Percentiles rank a stretch among this genome's conserved stretches.
Conservation (phyloP, 176 grass and related monocot species). For the Cocos nucifera region DNA sequence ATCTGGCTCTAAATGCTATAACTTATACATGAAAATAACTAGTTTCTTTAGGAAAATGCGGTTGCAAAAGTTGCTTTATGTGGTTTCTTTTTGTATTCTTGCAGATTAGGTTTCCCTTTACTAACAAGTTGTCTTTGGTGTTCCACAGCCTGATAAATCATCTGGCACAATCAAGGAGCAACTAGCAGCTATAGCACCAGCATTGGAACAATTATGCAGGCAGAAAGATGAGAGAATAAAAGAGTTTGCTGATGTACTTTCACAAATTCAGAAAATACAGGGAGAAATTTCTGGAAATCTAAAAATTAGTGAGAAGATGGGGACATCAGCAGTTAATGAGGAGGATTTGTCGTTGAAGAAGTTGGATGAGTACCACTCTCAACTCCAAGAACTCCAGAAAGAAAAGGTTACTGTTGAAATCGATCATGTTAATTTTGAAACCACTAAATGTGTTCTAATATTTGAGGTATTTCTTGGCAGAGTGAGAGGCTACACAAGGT, state of each 20-base stretch:
- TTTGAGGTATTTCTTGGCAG: conserved; percentile 31
- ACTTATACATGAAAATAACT: too few species aligned
- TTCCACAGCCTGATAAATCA: conserved; percentile 69
- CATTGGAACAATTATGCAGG: conserved; percentile 49
- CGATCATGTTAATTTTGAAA: conserved; percentile 6
- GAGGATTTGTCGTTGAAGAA: conserved; percentile 75
- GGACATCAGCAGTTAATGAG: conserved; percentile 41
- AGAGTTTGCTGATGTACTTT: conserved; percentile 60
- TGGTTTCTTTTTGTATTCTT: too few species aligned
- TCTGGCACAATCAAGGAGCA: conserved; percentile 88
- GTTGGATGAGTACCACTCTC: conserved; percentile 62
- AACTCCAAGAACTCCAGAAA: conserved; percentile 79
- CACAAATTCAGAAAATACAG: conserved; percentile 62
- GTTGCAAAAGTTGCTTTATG: too few species aligned
- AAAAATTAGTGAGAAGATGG: conserved; percentile 29
- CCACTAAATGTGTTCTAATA: background rate
- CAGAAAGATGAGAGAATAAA: conserved; percentile 71
- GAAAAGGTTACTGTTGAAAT: conserved; percentile 59
- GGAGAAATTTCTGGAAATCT: conserved; percentile 63
- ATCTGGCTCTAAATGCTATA: too few species aligned
- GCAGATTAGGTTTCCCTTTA: too few species aligned
- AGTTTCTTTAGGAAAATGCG: too few species aligned
- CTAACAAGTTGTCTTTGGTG: background rate
- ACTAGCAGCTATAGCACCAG: conserved; percentile 58
- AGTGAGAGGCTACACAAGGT: conserved; percentile 76